Percentiles rank a stretch among this genome's conserved stretches.
These are phyloP conservation scores for Tuber borchii DNA, from an alignment of 495 filamentous ascomycete species.

Conservation along the genomic window DNA sequence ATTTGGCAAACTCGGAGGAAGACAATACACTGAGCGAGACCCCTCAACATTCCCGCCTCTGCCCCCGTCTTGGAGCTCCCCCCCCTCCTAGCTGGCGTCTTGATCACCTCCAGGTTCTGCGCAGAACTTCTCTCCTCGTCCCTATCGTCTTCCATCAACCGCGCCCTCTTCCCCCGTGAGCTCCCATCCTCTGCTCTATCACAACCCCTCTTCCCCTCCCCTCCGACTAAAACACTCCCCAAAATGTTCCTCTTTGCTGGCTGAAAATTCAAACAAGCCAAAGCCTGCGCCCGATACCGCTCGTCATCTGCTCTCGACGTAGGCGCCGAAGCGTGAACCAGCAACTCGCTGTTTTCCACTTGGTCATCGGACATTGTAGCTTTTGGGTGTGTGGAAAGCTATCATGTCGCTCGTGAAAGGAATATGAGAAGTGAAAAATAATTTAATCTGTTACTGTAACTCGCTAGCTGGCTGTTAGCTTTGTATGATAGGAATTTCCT, in stretches of 20 bases:
- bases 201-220: background rate
- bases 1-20: background rate
- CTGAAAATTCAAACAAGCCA: constrained; percentile 27
- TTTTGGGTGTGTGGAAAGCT: background rate
- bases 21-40: background rate
- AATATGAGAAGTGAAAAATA: background rate
- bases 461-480: background rate
- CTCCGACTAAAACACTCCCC: background rate
- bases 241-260: constrained; percentile 24
- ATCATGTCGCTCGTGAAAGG: background rate
- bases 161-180: background rate
- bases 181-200: background rate
- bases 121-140: background rate
- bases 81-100: background rate
- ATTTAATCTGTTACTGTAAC: background rate
- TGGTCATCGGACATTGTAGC: constrained; percentile 25
- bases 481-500: background rate
- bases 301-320: constrained; percentile 32
- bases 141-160: background rate
- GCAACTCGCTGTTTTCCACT: constrained; percentile 26
- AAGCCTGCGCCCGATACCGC: constrained; percentile 21
- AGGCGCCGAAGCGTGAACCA: constrained; percentile 29
- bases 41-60: background rate
- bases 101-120: background rate
- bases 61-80: background rate